Conservation (phyloP, 768 basidiomycete genomes). For the Mycena albidolilacea region DNA sequence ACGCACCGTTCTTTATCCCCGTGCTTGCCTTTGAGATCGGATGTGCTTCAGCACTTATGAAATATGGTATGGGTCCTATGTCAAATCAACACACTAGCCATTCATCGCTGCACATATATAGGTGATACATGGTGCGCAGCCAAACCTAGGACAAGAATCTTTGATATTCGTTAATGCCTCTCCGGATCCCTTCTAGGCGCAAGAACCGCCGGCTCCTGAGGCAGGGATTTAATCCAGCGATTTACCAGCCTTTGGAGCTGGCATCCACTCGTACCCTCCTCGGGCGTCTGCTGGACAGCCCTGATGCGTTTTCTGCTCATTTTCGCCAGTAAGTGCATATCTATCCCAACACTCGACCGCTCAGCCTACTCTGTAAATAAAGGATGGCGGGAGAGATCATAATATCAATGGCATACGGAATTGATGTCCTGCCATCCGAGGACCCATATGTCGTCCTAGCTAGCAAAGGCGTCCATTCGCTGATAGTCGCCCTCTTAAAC, state of each 20-base stretch:
- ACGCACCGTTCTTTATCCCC: too few species aligned
- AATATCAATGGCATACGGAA: neutral
- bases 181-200: slow-evolving; percentile 12
- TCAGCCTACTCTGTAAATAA: too few species aligned
- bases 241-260: slow-evolving; percentile 28
- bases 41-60: too few species aligned
- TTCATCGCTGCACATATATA: slow-evolving; percentile 10
- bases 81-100: slow-evolving; percentile 5
- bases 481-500: neutral
- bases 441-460: slow-evolving; percentile 10
- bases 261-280: slow-evolving; percentile 37
- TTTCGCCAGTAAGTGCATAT: neutral
- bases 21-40: too few species aligned
- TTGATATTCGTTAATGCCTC: slow-evolving; percentile 14
- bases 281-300: slow-evolving; percentile 4
- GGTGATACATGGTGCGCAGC: neutral
- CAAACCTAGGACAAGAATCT: slow-evolving; percentile 1
- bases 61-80: neutral
- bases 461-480: neutral
- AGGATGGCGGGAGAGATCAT: too few species aligned
- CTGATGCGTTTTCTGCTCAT: slow-evolving; percentile 7
- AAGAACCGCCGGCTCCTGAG: neutral
- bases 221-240: too few species aligned
- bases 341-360: too few species aligned
- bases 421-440: slow-evolving; percentile 7